phyloP scores from a whole-genome alignment of 2,329 filamentous ascomycete species.

The Apiospora koreana region DNA sequence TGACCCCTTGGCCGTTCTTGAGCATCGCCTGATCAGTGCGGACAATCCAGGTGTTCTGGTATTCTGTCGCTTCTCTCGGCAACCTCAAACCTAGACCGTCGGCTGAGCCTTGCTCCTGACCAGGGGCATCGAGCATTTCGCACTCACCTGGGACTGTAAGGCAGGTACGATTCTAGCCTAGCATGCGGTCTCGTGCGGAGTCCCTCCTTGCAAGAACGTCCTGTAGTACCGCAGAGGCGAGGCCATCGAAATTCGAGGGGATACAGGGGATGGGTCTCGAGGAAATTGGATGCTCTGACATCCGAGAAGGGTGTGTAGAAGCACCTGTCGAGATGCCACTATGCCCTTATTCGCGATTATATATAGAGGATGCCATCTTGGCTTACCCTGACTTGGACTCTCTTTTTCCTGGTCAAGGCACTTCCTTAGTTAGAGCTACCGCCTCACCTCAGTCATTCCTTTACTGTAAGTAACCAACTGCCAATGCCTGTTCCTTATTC shows the following conservation, averaged over 20 bases:
- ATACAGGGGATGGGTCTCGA: neutral
- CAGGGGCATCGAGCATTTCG: neutral
- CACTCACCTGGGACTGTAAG: neutral
- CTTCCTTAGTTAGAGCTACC: neutral
- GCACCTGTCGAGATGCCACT: neutral
- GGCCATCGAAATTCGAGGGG: neutral
- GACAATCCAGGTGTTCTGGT: neutral
- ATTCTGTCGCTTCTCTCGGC: neutral
- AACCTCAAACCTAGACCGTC: neutral
- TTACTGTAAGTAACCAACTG: neutral
- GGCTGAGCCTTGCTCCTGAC: neutral
- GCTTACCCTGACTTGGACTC: neutral
- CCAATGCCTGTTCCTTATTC: neutral
- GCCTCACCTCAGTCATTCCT: slow-evolving; percentile 11
- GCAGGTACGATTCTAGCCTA: neutral
- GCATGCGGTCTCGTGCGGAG: slow-evolving; percentile 5
- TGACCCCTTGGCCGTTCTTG: neutral
- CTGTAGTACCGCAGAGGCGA: neutral
- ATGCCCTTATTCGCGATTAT: neutral
- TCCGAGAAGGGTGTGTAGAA: neutral
- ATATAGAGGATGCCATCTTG: slow-evolving; percentile 2
- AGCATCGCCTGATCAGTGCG: neutral
- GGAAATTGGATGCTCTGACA: neutral
- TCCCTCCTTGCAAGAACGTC: neutral
- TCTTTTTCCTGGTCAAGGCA: neutral